Conservation (phyloP, 2,329 filamentous ascomycete genomes). For the Exophiala alcalophila region DNA sequence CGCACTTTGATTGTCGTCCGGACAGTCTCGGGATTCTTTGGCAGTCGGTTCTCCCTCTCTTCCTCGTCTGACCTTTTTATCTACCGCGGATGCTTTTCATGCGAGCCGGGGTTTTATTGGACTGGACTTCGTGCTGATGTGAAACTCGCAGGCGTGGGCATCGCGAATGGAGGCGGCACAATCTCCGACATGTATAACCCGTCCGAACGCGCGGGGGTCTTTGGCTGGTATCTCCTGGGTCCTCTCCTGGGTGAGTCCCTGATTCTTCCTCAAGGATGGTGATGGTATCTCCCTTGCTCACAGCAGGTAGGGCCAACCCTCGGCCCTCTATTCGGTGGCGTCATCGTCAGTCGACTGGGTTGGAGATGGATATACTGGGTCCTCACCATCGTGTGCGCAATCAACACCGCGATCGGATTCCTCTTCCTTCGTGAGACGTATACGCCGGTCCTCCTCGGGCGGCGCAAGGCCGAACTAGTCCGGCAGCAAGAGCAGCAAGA, state of each 20-base stretch:
- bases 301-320: constrained; percentile 18
- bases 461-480: constrained; percentile 50
- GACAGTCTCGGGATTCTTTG: constrained; percentile 50
- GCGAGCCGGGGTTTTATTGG: constrained; percentile 46
- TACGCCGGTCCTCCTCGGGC: constrained; percentile 56
- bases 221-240: constrained; percentile 28
- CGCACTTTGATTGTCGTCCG: constrained; percentile 44
- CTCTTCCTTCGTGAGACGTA: constrained; percentile 61
- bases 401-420: constrained; percentile 59
- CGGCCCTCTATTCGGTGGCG: constrained; percentile 41
- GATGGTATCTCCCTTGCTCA: too few relatives aligned
- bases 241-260: constrained; percentile 20
- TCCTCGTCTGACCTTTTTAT: too few relatives aligned
- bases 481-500: constrained; percentile 44
- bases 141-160: constrained; percentile 22
- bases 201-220: constrained; percentile 25
- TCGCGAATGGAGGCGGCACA: constrained; percentile 28
- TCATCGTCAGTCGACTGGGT: constrained; percentile 44
- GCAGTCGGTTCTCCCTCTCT: constrained; percentile 38
- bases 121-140: not conserved
- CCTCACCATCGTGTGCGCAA: constrained; percentile 32
- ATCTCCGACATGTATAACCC: constrained; percentile 28
- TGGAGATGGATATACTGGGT: constrained; percentile 53
- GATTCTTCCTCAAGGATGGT: too few relatives aligned
- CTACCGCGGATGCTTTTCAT: too few relatives aligned